Base-by-base conservation (phyloP, 495 filamentous ascomycete species). In the Penicillium taxi region DNA sequence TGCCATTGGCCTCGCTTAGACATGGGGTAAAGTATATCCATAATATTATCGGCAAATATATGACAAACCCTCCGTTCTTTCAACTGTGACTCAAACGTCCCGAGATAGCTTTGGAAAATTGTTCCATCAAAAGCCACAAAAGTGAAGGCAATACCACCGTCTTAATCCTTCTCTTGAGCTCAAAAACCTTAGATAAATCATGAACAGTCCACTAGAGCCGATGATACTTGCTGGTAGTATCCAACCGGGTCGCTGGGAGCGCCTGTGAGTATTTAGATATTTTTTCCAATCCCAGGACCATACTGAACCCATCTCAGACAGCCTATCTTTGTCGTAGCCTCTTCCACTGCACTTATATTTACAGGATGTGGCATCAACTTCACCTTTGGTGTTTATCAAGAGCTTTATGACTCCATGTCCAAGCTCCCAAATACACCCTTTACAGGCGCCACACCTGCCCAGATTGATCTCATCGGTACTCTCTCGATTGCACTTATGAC, bases 351-450 rank as follows among this genome's bases (percentile, higher is more conserved):
- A 6, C 42, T 65, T 4, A 48, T 56, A 5, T 65, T 70, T 30
- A 66, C 36, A 16, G 52, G 51, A 35, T 69, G 63, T 24, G 66
- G 63, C 9, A 50, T 68, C 12, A 59, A 61, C 35, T 71, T 71
- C 36, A 48, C 63, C 7, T 70, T 66, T 26, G 67, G 66, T 14
- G 53, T 71, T 18, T 71, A 63, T 32, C 63, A 71, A 53, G 61
- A 58, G 6, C 55, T 70, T 0, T 71, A 67, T 37, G 63, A 70
- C 26, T 47, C 55, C 8, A 50, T 70, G 49, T 41, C 57, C 2
- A 45, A 44, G 15, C 28, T 52, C 2, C 45, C 45, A 4, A 38
- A 46, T 15, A 56, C 42, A 0, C 66, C 66, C 0, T 70, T 70
- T 37, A 55, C 45, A 1, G 54, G 50, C 16, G 61, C 61, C n/a